Evolutionary conservation across 2,329 filamentous ascomycete genomes (phyloP).

Genomic region (Hypoxylon sp.): DNA sequence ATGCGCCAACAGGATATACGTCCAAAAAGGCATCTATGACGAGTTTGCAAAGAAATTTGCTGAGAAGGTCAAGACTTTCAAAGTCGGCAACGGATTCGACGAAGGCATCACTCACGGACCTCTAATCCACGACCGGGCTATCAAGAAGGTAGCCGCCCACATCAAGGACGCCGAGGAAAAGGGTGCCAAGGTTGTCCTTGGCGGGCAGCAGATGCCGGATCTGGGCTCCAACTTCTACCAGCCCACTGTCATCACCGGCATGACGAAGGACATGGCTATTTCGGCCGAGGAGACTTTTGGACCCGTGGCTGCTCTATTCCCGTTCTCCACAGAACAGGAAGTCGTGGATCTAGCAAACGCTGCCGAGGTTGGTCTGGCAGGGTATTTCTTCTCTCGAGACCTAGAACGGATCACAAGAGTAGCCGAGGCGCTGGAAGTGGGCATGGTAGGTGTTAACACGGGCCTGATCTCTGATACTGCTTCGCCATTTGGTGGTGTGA

Average conservation of each 20-base stretch:
- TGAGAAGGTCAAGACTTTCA: conserved; percentile 79
- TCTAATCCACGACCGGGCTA: conserved; percentile 85
- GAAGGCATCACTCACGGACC: conserved; percentile 81
- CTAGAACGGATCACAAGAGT: conserved; percentile 71
- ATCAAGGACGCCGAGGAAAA: conserved; percentile 83
- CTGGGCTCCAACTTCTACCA: conserved; percentile 89
- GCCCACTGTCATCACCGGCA: conserved; percentile 88
- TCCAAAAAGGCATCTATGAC: conserved; percentile 84
- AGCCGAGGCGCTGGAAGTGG: conserved; percentile 80
- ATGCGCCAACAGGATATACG: conserved; percentile 85
- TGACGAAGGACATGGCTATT: conserved; percentile 87
- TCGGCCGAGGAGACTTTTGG: conserved; percentile 94
- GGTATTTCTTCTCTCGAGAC: conserved; percentile 88
- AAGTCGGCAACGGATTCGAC: conserved; percentile 80
- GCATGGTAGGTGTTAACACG: conserved; percentile 89
- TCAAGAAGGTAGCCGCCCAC: conserved; percentile 82
- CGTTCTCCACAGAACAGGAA: conserved; percentile 89
- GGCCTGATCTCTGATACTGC: conserved; percentile 72
- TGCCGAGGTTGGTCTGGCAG: conserved; percentile 87
- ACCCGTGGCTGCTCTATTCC: conserved; percentile 89
- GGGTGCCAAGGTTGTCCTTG: conserved; percentile 79
- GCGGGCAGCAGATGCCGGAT: conserved; percentile 79
- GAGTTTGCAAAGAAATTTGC: conserved; percentile 76
- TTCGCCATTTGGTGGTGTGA: conserved; percentile 81
- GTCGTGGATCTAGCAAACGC: conserved; percentile 86